A percentile compares a stretch with the other conserved stretches of the same genome.
These are phyloP conservation scores for Cryptococcus deneoformans DNA, from an alignment of 1,284 basidiomycete genomes.

Conservation along the genomic window DNA sequence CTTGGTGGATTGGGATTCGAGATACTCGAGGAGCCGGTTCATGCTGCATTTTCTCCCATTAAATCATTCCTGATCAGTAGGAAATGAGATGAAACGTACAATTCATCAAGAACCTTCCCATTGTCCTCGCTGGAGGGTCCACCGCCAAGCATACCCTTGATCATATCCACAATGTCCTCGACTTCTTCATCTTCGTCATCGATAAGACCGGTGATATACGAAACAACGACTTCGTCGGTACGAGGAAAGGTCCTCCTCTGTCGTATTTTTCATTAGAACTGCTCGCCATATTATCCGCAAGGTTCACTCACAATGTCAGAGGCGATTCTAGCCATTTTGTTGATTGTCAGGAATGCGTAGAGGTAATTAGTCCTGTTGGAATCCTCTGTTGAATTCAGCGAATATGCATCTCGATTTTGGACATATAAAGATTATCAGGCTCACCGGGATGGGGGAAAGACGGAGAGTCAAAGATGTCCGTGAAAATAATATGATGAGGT, in stretches of 20 bases:
- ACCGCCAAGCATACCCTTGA: conserved; percentile 63
- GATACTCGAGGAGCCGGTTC: conserved; percentile 60
- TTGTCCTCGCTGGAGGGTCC: conserved; percentile 31
- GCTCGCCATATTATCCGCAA: background rate
- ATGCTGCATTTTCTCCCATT: conserved; percentile 36
- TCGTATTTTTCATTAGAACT: conserved; percentile 1
- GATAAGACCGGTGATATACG: conserved; percentile 86
- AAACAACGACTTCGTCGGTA: conserved; percentile 90
- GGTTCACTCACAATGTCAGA: conserved; percentile 31
- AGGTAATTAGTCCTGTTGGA: too few species aligned
- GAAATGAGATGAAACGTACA: conserved; percentile 27
- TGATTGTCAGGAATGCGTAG: background rate
- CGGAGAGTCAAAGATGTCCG: too few species aligned
- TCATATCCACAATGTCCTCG: conserved; percentile 78
- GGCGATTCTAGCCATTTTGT: conserved; percentile 28
- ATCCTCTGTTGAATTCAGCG: too few species aligned
- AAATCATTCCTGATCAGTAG: too few species aligned
- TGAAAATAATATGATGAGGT: too few species aligned
- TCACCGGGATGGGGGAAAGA: too few species aligned
- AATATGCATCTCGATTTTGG: too few species aligned
- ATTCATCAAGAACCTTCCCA: conserved; percentile 45
- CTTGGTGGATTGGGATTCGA: conserved; percentile 63
- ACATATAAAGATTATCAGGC: too few species aligned
- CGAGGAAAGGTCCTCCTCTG: conserved; percentile 69
- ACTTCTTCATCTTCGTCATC: conserved; percentile 87